Conservation (phyloP, 176 grass and related monocot species). For the Rhynchospora tenuis region DNA sequence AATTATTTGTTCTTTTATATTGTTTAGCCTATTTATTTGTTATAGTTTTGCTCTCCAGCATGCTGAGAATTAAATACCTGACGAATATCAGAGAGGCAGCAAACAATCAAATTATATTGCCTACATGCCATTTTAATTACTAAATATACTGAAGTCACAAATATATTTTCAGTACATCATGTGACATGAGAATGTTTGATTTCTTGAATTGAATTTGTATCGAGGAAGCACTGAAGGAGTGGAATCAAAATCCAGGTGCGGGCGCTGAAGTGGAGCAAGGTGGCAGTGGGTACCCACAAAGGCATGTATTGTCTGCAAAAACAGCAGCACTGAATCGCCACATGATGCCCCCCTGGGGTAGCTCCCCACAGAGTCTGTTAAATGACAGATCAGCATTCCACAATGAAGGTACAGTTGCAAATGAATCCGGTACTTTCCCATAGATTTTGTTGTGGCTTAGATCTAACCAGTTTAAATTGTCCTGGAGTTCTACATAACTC, state of each 20-base stretch:
- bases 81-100: too few species aligned
- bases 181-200: too few species aligned
- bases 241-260: background rate
- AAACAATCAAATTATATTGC: too few species aligned
- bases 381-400: background rate
- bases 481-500: background rate
- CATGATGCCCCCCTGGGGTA: background rate
- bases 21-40: too few species aligned
- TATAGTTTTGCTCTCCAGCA: too few species aligned
- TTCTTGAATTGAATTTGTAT: too few species aligned
- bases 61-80: too few species aligned
- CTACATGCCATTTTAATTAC: too few species aligned
- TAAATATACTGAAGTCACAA: too few species aligned
- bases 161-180: too few species aligned
- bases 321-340: background rate
- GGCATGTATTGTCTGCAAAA: background rate
- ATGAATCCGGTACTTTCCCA: background rate
- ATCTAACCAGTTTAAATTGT: background rate
- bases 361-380: slow-evolving; percentile 8
- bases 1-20: too few species aligned
- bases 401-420: background rate
- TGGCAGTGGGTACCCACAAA: background rate
- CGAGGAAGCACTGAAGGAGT: too few species aligned
- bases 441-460: slow-evolving; percentile 20
- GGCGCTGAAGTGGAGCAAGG: background rate